Base-by-base conservation (phyloP, 228 moss, liverwort and hornwort genomes). In the Sphagnum fallax region DNA sequence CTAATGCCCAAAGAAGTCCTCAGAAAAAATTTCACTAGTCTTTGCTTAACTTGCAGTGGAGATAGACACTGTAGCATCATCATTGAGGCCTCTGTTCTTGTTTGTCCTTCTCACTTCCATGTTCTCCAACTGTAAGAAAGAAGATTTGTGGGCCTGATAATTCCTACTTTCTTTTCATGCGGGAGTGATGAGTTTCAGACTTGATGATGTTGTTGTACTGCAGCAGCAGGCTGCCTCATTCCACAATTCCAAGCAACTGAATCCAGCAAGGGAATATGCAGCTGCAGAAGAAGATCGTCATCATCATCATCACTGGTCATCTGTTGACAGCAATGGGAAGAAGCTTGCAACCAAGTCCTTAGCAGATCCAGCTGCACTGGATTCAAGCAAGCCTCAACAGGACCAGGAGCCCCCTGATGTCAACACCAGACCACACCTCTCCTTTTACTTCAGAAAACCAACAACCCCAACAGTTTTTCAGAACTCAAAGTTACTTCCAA, bases 1-100 rank as follows among this genome's bases (percentile, higher is more conserved):
- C 83, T 72, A 83, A 87, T 75, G 83, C 75, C 49, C 83, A 83
- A 52, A 83, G 75, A 70, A 59, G 78, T 80, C 80, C 76, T 52
- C 80, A 72, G 32, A 32, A 32, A 32, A 32, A 32, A 2, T 32
- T 32, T 32, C 32, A 32, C 32, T 32, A 32, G 32, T 32, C 2
- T 32, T 32, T 32, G 32, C 32, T 32, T 32, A 32, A 2, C 32
- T 32, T 32, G 32, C 32, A 32, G 32, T 32, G 32, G 2, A 3
- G 32, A 32, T 32, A 32, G 32, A 32, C 32, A 32, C 32, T 32
- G 32, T 32, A 32, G 32, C 32, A 32, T 32, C 32, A 32, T 32
- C 32, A 32, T 32, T 32, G 32, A 32, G 32, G 2, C 32, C 32
- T 32, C 32, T 32, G 32, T 32, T 32, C 32, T 32, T 32, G 32